Conservation (phyloP, 1,284 basidiomycete species). For the Ganoderma resinaceum region DNA sequence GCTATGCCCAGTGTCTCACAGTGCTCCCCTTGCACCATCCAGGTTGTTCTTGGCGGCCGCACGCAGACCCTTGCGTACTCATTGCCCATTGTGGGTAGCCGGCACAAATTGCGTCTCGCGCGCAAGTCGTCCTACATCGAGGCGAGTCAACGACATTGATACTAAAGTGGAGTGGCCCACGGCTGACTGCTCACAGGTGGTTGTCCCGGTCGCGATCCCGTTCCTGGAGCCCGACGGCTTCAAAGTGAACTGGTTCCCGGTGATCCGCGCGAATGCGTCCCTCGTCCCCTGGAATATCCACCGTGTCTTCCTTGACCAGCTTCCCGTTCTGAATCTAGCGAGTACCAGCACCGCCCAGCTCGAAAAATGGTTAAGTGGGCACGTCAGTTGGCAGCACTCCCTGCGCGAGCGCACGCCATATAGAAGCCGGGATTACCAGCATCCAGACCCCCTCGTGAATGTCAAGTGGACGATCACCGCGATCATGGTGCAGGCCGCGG, state of each 20-base stretch:
- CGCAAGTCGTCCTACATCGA: constrained; percentile 61
- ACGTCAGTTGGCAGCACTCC: constrained; percentile 43
- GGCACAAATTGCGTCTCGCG: constrained; percentile 50
- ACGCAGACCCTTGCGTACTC: constrained; percentile 43
- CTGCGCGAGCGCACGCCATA: constrained; percentile 34
- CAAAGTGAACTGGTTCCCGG: constrained; percentile 44
- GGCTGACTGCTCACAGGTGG: constrained; percentile 33
- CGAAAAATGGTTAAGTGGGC: constrained; percentile 41
- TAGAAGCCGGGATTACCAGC: constrained; percentile 25
- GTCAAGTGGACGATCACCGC: constrained; percentile 43
- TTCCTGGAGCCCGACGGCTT: constrained; percentile 35
- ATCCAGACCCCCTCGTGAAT: constrained; percentile 36
- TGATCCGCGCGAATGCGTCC: constrained; percentile 28
- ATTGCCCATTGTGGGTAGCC: constrained; percentile 41
- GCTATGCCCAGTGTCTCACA: constrained; percentile 35
- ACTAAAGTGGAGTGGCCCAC: not conserved
- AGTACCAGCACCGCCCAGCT: constrained; percentile 3
- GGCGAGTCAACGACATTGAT: constrained; percentile 42
- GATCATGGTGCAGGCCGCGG: constrained; percentile 38
- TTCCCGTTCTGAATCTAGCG: constrained; percentile 41
- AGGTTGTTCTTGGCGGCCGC: constrained; percentile 36
- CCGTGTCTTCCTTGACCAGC: constrained; percentile 45
- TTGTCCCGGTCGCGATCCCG: constrained; percentile 36
- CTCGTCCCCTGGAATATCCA: constrained; percentile 50
- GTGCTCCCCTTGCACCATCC: constrained; percentile 43